Conservation (phyloP, 257 asterid genomes). For the Solanum chaucha region DNA sequence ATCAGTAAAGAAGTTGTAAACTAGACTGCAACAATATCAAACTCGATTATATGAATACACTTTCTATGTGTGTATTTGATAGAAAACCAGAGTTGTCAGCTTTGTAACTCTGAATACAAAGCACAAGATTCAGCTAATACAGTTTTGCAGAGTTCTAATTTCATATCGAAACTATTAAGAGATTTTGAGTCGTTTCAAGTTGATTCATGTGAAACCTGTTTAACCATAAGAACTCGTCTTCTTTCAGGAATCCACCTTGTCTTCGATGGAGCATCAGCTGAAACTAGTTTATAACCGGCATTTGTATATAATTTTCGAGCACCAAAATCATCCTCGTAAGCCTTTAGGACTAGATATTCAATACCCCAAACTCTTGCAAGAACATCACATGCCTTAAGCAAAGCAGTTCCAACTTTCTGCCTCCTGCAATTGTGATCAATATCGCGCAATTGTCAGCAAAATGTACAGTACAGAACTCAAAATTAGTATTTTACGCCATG, state of each 20-base stretch:
- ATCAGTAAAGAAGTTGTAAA: too few relatives aligned
- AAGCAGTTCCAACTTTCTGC: background rate
- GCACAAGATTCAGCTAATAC: background rate
- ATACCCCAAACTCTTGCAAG: background rate
- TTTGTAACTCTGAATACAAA: background rate
- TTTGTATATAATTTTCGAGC: slow-evolving; percentile 47
- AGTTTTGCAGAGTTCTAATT: background rate
- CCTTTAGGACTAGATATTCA: slow-evolving; percentile 51
- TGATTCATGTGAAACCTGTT: background rate
- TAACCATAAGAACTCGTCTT: slow-evolving; percentile 61
- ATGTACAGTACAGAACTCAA: too few relatives aligned
- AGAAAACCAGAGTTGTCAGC: background rate
- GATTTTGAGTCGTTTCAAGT: background rate
- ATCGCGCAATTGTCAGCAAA: too few relatives aligned
- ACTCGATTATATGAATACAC: background rate
- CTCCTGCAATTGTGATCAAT: background rate
- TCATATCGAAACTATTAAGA: background rate
- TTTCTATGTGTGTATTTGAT: background rate
- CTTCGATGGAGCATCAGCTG: slow-evolving; percentile 58
- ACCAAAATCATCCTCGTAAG: slow-evolving; percentile 75
- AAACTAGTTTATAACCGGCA: slow-evolving; percentile 60
- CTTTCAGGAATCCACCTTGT: slow-evolving; percentile 62
- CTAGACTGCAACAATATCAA: background rate
- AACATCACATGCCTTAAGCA: background rate
- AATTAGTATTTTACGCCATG: background rate